Percentiles rank a stretch among this genome's conserved stretches.
These are phyloP conservation scores for Durotheca rogersii DNA, from an alignment of 495 filamentous ascomycete genomes.

Conservation along the genomic window DNA sequence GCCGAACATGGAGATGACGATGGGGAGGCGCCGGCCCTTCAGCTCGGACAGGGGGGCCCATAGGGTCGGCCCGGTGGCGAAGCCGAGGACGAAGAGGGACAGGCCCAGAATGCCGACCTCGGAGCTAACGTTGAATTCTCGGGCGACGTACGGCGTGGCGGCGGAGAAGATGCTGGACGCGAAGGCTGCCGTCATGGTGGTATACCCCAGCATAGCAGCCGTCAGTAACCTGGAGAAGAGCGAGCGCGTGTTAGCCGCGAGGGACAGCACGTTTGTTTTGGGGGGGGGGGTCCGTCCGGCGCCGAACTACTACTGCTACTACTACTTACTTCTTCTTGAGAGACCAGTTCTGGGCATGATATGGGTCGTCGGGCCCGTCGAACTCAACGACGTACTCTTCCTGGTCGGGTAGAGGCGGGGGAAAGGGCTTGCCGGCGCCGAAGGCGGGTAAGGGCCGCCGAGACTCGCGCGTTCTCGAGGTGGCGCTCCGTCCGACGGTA, in stretches of 20 bases:
- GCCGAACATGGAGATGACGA: constrained; percentile 73
- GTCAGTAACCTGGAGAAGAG: constrained; percentile 54
- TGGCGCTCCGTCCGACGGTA: constrained; percentile 64
- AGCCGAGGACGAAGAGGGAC: constrained; percentile 70
- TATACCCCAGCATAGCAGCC: constrained; percentile 73
- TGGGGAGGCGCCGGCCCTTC: constrained; percentile 68
- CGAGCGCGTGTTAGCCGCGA: constrained; percentile 24
- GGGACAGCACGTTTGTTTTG: not conserved
- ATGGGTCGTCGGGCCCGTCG: constrained; percentile 72
- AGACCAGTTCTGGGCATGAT: constrained; percentile 84
- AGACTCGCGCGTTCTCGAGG: constrained; percentile 46
- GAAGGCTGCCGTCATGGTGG: constrained; percentile 75
- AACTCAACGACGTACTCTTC: constrained; percentile 92
- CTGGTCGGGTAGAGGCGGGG: constrained; percentile 65
- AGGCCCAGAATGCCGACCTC: constrained; percentile 67
- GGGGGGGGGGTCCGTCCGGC: too few species aligned
- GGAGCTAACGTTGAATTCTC: constrained; percentile 54
- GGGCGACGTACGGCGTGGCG: constrained; percentile 55
- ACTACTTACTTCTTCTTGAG: constrained; percentile 67
- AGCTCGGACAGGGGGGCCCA: constrained; percentile 80
- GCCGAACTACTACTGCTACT: too few species aligned
- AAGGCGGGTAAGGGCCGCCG: constrained; percentile 59
- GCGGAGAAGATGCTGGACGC: constrained; percentile 68
- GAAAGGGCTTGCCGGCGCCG: constrained; percentile 77
- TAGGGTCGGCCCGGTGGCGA: constrained; percentile 63